Evolutionary conservation across 108 stramenopile species (phyloP), one percentile per base, ranked within the genome.

Genomic region (Discostella stelligeroides): DNA sequence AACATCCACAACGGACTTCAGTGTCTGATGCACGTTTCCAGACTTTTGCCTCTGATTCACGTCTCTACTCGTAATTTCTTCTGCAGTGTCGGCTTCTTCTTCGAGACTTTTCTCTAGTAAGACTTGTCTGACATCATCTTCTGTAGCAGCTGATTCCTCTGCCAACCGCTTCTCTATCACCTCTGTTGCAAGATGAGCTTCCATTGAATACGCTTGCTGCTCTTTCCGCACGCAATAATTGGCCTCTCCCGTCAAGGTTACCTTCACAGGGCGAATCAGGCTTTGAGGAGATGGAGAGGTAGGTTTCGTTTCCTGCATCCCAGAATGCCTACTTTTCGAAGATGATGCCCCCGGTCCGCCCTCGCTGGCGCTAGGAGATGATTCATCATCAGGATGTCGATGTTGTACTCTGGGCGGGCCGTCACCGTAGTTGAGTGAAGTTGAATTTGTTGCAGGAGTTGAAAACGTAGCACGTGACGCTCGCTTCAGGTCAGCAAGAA

Each of bases 401-500:
- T 38, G 14, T 56, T 24, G 24, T 10, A 38, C 55, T 56, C 28
- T 56, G 15, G 55, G 55, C 1, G 55, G 55, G 25, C 23, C 17
- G 34, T 39, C 30, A 48, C 8, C 48, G 20, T 65, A 37, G 49
- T 5, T 25, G 37, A 37, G 37, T 46, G 38, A 17, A 65, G 50
- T 50, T 34, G 48, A 45, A 14, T 27, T 56, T 12, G 28, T 27
- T 4, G 6, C 7, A 15, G 63, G 37, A 2, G 66, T 39, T 46
- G 57, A 34, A 45, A 28, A 4, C 60, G 15, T 68, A 7, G 66
- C 6, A 15, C 23, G 12, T 54, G 38, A 54, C 34, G 45, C 65
- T 43, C 65, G 73, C 45, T 76, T 68, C 55, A 76, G 18, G 39
- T 76, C 75, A 30, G 67, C 43, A 21, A 76, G 38, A 0, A 76